Percentiles rank a stretch among this genome's conserved stretches.
These are phyloP conservation scores for Chaetomium olivaceum DNA, from an alignment of 2,329 filamentous ascomycete genomes.

Conservation along the genomic window DNA sequence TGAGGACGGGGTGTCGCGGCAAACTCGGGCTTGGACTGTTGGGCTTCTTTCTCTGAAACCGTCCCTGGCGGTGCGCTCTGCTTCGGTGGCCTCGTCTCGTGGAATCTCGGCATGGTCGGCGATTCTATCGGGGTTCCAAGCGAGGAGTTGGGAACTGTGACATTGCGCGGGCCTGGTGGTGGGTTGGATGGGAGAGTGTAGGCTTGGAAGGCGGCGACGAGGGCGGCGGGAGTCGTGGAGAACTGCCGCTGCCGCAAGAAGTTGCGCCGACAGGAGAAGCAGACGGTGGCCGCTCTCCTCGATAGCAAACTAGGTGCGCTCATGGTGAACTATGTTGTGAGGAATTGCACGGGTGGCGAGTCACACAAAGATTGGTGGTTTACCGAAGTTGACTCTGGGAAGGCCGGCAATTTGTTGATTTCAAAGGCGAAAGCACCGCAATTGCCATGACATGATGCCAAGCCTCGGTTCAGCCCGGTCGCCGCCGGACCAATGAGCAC, in stretches of 20 bases:
- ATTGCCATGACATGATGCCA: slow-evolving; percentile 31
- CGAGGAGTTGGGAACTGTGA: slow-evolving; percentile 49
- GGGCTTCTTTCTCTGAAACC: slow-evolving; percentile 63
- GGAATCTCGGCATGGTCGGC: slow-evolving; percentile 48
- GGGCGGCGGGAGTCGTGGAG: slow-evolving; percentile 38
- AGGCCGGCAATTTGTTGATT: slow-evolving; percentile 15
- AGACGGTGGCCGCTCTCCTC: slow-evolving; percentile 41
- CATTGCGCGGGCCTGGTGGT: slow-evolving; percentile 45
- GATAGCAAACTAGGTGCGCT: slow-evolving; percentile 42
- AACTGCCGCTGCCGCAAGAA: slow-evolving; percentile 46
- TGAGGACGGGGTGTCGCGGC: slow-evolving; percentile 21
- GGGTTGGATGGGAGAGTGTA: slow-evolving; percentile 50
- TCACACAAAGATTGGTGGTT: not conserved
- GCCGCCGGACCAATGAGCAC: slow-evolving; percentile 35
- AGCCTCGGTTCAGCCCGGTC: slow-evolving; percentile 29
- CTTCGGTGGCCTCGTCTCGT: slow-evolving; percentile 52
- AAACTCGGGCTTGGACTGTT: slow-evolving; percentile 59
- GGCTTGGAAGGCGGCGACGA: slow-evolving; percentile 49
- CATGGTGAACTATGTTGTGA: slow-evolving; percentile 40
- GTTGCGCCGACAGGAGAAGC: slow-evolving; percentile 45
- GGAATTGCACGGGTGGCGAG: not conserved
- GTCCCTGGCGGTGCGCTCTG: slow-evolving; percentile 12
- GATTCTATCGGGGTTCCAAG: slow-evolving; percentile 45
- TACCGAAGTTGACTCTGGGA: not conserved
- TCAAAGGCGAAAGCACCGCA: slow-evolving; percentile 15